A percentile compares a stretch with the other conserved stretches of the same genome.
Evolutionary conservation across 305 asterid species (phyloP).

Genomic region (Ruellia speciosa): DNA sequence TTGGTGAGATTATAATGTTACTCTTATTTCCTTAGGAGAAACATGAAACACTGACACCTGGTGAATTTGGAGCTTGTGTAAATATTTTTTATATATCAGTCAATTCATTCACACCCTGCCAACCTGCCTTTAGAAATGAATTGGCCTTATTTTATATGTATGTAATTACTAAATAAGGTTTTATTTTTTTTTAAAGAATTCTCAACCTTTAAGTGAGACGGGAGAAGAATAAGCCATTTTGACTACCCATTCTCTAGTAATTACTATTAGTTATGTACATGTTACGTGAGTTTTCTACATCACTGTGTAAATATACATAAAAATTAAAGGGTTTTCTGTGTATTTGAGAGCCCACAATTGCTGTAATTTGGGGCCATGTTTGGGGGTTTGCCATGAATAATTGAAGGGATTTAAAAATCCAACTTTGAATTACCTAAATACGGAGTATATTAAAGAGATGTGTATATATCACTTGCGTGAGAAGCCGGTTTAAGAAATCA

Average conservation of each 20-base stretch:
- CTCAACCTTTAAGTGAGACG: too few relatives aligned
- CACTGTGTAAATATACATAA: too few relatives aligned
- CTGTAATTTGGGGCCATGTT: neutral
- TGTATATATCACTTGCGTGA: neutral
- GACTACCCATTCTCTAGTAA: too few relatives aligned
- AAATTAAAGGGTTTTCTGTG: too few relatives aligned
- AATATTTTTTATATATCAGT: neutral
- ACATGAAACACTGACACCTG: neutral
- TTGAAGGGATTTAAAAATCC: neutral
- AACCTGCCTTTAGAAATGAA: neutral
- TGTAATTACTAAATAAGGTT: too few relatives aligned
- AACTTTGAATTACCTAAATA: neutral
- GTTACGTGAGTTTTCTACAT: neutral
- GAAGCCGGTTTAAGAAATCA: conserved; percentile 2
- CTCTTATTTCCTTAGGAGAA: neutral
- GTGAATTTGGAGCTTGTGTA: neutral
- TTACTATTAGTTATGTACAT: too few relatives aligned
- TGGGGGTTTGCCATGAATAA: neutral
- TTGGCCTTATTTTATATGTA: neutral
- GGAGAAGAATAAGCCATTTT: too few relatives aligned
- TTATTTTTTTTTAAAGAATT: too few relatives aligned
- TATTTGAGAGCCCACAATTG: too few relatives aligned
- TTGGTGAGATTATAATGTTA: neutral
- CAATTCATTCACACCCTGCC: neutral
- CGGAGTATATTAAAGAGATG: too few relatives aligned